Evolutionary conservation across 768 basidiomycete species (phyloP), one percentile per base, ranked within the genome.

Genomic region (Coprinopsis strossmayeri): DNA sequence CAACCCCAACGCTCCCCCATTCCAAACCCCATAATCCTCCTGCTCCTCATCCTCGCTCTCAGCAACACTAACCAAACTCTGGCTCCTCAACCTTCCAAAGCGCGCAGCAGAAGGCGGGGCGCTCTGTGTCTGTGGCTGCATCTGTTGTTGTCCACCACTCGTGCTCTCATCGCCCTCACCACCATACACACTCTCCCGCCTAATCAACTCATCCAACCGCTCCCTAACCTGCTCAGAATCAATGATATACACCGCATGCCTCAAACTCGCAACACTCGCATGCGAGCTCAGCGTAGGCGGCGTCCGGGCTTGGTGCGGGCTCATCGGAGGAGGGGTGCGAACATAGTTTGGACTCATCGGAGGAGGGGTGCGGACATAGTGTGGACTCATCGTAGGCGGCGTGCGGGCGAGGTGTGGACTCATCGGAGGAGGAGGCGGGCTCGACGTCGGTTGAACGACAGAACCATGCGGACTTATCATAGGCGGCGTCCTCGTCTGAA

Each of bases 191-290:
- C 15, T 26, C 49, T 37, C 27, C 41, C 27, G 28, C 11, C 43
- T 5, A n/a, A 50, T 26, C 4, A 50, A 26, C 49, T 21, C 42
- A 20, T 43, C 49, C 30, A 50, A 27, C 30, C 49, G 38, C 42
- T 32, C 30, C 21, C 49, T 43, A 1, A 50, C 49, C 13, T 34
- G 41, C 34, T 50, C 49, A 2, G 38, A 40, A 45, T 50, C 49
- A 10, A 49, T 40, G 24, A 50, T 50, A 20, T 44, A 50, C 28
- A 50, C 42, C 10, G 49, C 49, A 35, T 45, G 41, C 25, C 49
- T 5, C 32, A 43, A n/a, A 11, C 13, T 12, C 28, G 32, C 42
- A 25, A 45, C 20, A 13, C 10, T 10, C 9, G 43, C 7, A 3
- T 45, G 43, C 27, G 27, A 18, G 27, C 43, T 45, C n/a, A 45